A percentile compares a stretch with the other conserved stretches of the same genome.
These are phyloP conservation scores for Acacia crassicarpa DNA, from an alignment of 306 rosid genomes.

Conservation along the genomic window DNA sequence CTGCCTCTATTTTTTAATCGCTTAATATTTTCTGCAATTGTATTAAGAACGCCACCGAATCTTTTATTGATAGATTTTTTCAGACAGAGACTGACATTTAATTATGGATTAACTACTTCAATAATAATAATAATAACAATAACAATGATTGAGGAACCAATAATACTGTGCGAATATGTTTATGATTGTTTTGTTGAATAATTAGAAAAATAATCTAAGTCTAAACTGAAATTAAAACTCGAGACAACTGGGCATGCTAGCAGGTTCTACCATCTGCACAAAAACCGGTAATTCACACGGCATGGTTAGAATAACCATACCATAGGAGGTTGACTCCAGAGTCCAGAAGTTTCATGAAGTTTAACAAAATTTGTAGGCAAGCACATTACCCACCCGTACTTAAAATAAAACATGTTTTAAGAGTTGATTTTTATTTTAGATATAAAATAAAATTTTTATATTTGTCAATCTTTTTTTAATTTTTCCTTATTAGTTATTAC, in stretches of 20 bases:
- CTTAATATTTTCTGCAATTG: neutral
- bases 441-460: too few relatives aligned
- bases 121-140: too few relatives aligned
- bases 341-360: neutral
- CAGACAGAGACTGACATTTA: neutral
- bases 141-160: neutral
- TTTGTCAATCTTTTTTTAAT: too few relatives aligned
- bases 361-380: neutral
- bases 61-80: neutral
- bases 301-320: neutral
- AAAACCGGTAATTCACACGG: neutral
- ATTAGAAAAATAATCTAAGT: too few relatives aligned
- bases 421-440: rapidly evolving
- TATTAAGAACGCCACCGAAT: neutral
- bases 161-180: neutral
- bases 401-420: too few relatives aligned
- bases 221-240: neutral
- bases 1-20: neutral
- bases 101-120: neutral
- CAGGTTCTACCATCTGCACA: neutral
- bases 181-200: neutral
- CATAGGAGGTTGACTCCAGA: too few relatives aligned
- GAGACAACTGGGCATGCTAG: neutral
- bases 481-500: too few relatives aligned
- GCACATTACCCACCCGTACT: rapidly evolving